Evolutionary conservation across 148 eudicot species (phyloP).

Genomic region (Rheum nobile): DNA sequence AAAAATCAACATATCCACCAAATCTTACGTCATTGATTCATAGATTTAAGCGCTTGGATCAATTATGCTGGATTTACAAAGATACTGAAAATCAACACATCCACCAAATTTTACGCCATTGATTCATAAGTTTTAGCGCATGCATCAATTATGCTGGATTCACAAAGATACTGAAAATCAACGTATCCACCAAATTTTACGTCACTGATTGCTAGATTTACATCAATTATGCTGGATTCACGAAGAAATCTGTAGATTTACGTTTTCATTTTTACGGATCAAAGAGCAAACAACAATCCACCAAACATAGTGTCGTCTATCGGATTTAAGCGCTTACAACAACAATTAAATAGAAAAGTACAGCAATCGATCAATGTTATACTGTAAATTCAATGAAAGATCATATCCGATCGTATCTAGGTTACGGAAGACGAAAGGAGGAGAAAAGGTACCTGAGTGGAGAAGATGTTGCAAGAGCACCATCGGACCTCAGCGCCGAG

Average conservation of each 20-base stretch:
- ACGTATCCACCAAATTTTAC: background rate
- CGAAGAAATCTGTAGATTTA: background rate
- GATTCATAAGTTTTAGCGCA: background rate
- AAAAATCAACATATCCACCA: background rate
- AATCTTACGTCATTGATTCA: background rate
- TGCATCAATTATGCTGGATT: background rate
- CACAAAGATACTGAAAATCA: background rate
- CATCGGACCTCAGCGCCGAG: constrained; percentile 94
- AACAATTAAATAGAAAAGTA: background rate
- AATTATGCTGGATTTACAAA: background rate
- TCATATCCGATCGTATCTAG: background rate
- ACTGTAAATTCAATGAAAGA: background rate
- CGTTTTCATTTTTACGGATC: background rate
- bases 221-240: background rate
- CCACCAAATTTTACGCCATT: background rate
- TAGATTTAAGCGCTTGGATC: background rate
- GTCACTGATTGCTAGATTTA: background rate
- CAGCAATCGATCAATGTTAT: background rate
- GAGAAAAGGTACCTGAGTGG: constrained; percentile 40
- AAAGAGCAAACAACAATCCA: background rate
- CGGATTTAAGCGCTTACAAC: background rate
- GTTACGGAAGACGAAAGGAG: background rate
- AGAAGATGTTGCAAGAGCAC: constrained; percentile 99
- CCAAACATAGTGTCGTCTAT: background rate
- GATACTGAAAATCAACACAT: background rate